Evolutionary conservation across 2,329 filamentous ascomycete genomes (phyloP).

Genomic region (Phaeoacremonium minimum): DNA sequence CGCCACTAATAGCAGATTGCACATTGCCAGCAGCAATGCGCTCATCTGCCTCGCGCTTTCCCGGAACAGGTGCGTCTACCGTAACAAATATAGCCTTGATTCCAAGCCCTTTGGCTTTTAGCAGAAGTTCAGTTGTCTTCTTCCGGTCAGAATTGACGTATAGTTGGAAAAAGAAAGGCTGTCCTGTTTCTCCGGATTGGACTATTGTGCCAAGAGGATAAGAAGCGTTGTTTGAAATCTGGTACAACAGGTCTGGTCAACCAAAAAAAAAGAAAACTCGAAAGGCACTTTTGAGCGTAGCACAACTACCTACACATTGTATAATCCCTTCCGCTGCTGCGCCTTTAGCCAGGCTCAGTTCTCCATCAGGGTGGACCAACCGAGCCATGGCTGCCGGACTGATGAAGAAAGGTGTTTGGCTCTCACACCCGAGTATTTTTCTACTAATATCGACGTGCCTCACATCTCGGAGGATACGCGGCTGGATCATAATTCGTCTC

Average conservation of each 20-base stretch:
- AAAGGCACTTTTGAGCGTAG: too few relatives aligned
- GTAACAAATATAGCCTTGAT: conserved; percentile 50
- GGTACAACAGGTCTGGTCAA: background rate
- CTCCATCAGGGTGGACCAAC: conserved; percentile 46
- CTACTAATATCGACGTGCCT: conserved; percentile 30
- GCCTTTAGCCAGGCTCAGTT: conserved; percentile 43
- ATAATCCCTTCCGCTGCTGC: conserved; percentile 41
- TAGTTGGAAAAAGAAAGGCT: conserved; percentile 49
- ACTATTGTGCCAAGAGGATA: conserved; percentile 40
- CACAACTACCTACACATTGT: conserved; percentile 41
- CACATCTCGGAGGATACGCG: conserved; percentile 43
- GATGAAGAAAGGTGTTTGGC: conserved; percentile 41
- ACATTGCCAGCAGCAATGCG: conserved; percentile 39
- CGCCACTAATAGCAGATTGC: conserved; percentile 31
- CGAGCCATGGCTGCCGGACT: conserved; percentile 46
- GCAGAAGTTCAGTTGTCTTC: conserved; percentile 42
- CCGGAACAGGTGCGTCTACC: conserved; percentile 50
- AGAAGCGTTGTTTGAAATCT: conserved; percentile 47
- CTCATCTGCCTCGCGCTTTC: conserved; percentile 54
- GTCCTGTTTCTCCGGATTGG: conserved; percentile 21
- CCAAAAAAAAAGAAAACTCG: background rate
- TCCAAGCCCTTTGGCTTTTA: conserved; percentile 31
- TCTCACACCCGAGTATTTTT: conserved; percentile 34
- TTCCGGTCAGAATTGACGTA: conserved; percentile 48
- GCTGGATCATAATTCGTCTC: conserved; percentile 46